phyloP scores from a whole-genome alignment of 2,329 filamentous ascomycete genomes.

The Ophiostoma populinum region DNA sequence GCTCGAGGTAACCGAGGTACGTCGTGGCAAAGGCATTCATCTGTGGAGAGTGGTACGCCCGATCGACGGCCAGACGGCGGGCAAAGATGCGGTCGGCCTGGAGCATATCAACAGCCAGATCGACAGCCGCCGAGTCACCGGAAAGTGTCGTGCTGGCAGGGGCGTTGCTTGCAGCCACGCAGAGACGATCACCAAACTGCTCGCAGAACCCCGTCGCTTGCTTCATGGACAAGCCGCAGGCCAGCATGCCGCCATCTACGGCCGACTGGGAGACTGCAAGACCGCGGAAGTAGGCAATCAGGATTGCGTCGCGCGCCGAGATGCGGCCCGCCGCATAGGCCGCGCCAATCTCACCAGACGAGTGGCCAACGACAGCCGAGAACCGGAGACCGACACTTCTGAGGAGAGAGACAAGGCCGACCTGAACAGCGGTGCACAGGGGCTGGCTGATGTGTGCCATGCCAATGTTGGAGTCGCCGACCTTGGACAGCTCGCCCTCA shows the following conservation, averaged over 20 bases:
- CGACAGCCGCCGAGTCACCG: constrained; percentile 16
- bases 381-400: constrained; percentile 13
- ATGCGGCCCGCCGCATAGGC: constrained; percentile 16
- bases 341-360: constrained; percentile 20
- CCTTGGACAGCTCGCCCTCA: constrained; percentile 5
- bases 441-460: constrained; percentile 13
- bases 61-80: constrained; percentile 19
- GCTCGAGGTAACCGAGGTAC: constrained; percentile 11
- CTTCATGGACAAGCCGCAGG: constrained; percentile 21
- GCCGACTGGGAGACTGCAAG: not conserved
- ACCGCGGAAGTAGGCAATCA: constrained; percentile 13
- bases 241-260: constrained; percentile 22
- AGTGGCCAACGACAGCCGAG: constrained; percentile 17
- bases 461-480: constrained; percentile 5
- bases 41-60: constrained; percentile 22
- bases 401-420: constrained; percentile 17
- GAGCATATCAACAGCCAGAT: constrained; percentile 13
- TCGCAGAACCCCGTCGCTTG: constrained; percentile 18
- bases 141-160: constrained; percentile 25
- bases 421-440: constrained; percentile 16
- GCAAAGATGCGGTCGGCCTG: constrained; percentile 13
- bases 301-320: constrained; percentile 9
- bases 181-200: not conserved
- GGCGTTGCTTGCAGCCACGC: constrained; percentile 7
- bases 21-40: constrained; percentile 15